A percentile compares a stretch with the other conserved stretches of the same genome.
phyloP scores from a whole-genome alignment of 2,329 filamentous ascomycete species.

The Scopulariopsis brevicaulis region DNA sequence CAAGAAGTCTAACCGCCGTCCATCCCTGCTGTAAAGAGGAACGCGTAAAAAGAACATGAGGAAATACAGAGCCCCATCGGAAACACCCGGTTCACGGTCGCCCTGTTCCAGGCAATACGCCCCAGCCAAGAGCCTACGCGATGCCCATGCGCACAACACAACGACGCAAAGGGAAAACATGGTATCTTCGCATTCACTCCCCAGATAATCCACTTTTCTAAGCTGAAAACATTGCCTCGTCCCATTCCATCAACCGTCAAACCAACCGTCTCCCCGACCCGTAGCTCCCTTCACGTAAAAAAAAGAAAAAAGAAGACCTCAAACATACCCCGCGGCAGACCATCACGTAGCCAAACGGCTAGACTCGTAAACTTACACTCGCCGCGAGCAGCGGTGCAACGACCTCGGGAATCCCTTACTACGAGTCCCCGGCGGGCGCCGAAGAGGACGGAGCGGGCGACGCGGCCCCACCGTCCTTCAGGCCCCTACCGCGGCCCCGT shows the following conservation, averaged over 20 bases:
- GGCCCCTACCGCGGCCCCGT: conserved; percentile 42
- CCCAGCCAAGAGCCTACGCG: neutral
- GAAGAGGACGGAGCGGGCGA: conserved; percentile 42
- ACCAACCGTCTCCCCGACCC: neutral
- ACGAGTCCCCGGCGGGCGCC: conserved; percentile 30
- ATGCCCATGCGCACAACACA: neutral
- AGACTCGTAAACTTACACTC: neutral
- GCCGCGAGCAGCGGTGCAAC: neutral
- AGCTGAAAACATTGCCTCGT: neutral
- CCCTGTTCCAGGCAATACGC: too few species aligned
- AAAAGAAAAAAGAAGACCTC: neutral
- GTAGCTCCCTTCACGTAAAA: neutral
- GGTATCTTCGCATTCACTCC: conserved; percentile 3
- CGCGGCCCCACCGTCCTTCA: conserved; percentile 46
- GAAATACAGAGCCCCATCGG: too few species aligned
- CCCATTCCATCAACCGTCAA: neutral
- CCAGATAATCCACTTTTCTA: conserved; percentile 3
- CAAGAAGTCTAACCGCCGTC: too few species aligned
- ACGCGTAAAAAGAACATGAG: too few species aligned
- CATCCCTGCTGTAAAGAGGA: too few species aligned
- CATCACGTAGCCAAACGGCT: neutral
- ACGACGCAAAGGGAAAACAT: conserved; percentile 1
- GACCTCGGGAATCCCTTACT: neutral
- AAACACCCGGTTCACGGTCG: too few species aligned
- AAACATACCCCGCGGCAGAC: neutral